Base-by-base conservation (phyloP, 495 filamentous ascomycete genomes). In the Daldinia childiae region DNA sequence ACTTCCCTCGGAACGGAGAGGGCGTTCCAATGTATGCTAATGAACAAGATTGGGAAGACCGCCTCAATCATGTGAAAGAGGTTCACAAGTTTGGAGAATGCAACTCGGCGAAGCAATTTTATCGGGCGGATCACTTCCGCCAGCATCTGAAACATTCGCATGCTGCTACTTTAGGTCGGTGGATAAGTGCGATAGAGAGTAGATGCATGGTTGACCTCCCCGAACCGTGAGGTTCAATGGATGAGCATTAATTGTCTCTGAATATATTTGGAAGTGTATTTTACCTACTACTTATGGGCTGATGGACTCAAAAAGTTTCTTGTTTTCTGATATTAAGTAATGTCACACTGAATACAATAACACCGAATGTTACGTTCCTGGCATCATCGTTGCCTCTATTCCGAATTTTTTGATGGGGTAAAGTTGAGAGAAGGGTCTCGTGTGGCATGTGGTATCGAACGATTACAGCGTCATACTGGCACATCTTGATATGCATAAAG, bases 61-160 rank as follows among this genome's bases (percentile, higher is more conserved):
- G 77, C 41, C 83, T 90, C 56, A 84, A 88, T 36, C 93, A 96
- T 76, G 77, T 94, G 24, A 90, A 87, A 64, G 84, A 85, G 27
- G 84, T 90, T 57, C 93, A 96, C 73, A 94, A 93, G 65, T 92
- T 91, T 65, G 91, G 90, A 58, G 92, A 94, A 76, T 96, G 93
- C 81, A 94, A 95, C 72, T 89, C 91, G 60, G 85, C 88, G 32
- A 96, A 95, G 83, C 93, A 93, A 73, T 96, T 96, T 77, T 96
- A 90, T 79, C 87, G 93, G 6, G 93, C 92, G 8, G 93, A 96
- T 72, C 93, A 95, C 71, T 96, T 95, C 79, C 86, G 93, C n/a
- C 93, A 95, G 76, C 93, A 96, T 80, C 79, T 95, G 41, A 94
- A 94, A 79, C 92, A 94, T 64, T 79, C 92, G 88, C 83, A 91